phyloP scores from a whole-genome alignment of 1,284 basidiomycete species.

The Ganoderma lucidum region DNA sequence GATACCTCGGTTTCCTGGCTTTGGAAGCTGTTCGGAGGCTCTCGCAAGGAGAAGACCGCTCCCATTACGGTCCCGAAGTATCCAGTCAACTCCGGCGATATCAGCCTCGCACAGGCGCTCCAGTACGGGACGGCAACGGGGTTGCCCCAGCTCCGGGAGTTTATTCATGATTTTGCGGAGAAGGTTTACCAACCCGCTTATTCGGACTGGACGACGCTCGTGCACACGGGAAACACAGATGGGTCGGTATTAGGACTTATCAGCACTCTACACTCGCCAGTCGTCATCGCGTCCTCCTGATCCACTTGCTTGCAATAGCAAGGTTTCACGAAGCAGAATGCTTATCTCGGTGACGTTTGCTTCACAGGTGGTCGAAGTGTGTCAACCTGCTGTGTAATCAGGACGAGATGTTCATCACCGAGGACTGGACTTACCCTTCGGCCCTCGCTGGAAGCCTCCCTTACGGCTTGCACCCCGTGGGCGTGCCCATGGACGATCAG shows the following conservation, averaged over 20 bases:
- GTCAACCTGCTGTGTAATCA: slow-evolving; percentile 70
- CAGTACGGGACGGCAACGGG: slow-evolving; percentile 79
- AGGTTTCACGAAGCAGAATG: neutral
- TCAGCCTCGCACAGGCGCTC: slow-evolving; percentile 73
- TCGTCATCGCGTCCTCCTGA: neutral
- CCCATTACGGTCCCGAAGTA: slow-evolving; percentile 72
- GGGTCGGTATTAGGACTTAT: slow-evolving; percentile 48
- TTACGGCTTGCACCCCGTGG: slow-evolving; percentile 57
- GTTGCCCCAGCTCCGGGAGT: slow-evolving; percentile 56
- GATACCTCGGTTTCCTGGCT: slow-evolving; percentile 63
- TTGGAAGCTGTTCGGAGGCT: slow-evolving; percentile 65
- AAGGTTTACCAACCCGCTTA: slow-evolving; percentile 77
- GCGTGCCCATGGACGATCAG: slow-evolving; percentile 76
- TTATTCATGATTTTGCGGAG: slow-evolving; percentile 65
- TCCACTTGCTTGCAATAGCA: neutral
- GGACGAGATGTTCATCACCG: slow-evolving; percentile 77
- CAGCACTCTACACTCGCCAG: neutral
- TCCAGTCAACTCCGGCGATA: slow-evolving; percentile 50
- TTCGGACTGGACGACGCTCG: slow-evolving; percentile 66
- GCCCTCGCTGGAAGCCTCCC: slow-evolving; percentile 54
- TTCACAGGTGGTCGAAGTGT: slow-evolving; percentile 57
- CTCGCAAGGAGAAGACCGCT: slow-evolving; percentile 53
- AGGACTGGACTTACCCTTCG: slow-evolving; percentile 78
- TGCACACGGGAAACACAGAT: slow-evolving; percentile 83
- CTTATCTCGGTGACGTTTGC: neutral